A percentile compares a stretch with the other conserved stretches of the same genome.
Evolutionary conservation across 2,329 filamentous ascomycete genomes (phyloP).

Genomic region (Colletotrichum sublineola): DNA sequence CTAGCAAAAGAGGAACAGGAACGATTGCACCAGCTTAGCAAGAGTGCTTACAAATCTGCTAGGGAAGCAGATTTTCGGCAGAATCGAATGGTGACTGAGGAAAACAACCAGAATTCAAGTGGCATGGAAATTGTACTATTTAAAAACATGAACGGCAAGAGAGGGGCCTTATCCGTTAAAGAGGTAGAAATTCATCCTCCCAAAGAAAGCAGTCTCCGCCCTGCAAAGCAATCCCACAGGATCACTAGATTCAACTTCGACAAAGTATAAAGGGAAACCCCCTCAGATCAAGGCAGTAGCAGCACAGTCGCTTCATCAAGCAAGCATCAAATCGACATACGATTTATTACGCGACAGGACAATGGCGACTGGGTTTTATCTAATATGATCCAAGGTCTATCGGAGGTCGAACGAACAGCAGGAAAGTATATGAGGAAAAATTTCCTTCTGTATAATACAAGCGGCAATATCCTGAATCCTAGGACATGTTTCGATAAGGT

Average conservation of each 20-base stretch:
- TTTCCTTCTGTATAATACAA: background rate
- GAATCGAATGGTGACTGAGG: background rate
- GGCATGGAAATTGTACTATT: background rate
- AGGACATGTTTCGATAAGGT: constrained; percentile 17
- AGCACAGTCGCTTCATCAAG: background rate
- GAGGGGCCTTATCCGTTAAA: background rate
- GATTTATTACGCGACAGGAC: background rate
- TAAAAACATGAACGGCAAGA: background rate
- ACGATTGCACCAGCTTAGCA: constrained; percentile 6
- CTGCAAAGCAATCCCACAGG: constrained; percentile 3
- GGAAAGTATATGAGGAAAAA: constrained; percentile 1
- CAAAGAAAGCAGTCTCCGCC: background rate
- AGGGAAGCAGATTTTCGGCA: background rate
- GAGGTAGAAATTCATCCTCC: background rate
- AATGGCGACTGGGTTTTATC: background rate
- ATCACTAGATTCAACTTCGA: constrained; percentile 1
- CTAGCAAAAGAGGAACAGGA: too few species aligned
- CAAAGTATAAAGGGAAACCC: constrained; percentile 2
- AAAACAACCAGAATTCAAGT: background rate
- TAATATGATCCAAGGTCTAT: background rate
- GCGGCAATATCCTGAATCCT: constrained; percentile 1
- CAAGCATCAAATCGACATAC: background rate
- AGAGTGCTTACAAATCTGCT: background rate
- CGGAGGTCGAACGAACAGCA: background rate
- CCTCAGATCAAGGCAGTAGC: background rate